Evolutionary conservation across 176 grass and related monocot genomes (phyloP).

Genomic region (Oryza rufipogon): DNA sequence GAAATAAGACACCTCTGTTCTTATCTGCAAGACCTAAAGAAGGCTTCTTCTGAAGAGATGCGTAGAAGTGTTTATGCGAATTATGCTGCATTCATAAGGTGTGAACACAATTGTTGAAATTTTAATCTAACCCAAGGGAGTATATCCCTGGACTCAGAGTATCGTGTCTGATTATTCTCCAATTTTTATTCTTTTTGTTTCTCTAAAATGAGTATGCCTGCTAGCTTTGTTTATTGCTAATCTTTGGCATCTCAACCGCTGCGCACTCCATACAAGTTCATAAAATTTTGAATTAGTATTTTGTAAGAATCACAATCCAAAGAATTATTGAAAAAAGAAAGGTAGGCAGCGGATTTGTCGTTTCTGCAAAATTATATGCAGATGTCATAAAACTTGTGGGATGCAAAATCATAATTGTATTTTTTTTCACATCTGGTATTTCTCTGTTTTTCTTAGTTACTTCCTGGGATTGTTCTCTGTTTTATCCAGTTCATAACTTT

Average conservation of each 20-base stretch:
- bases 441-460: neutral
- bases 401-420: neutral
- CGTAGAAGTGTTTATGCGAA: conserved; percentile 82
- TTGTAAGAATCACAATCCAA: conserved; percentile 9
- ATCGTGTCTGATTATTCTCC: neutral
- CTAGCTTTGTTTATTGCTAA: neutral
- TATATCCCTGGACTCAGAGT: neutral
- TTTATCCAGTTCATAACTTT: conserved; percentile 22
- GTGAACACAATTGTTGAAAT: neutral
- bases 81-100: conserved; percentile 82
- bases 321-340: neutral
- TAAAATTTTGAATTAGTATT: neutral
- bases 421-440: neutral
- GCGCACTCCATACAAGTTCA: neutral
- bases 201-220: neutral
- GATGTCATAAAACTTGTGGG: conserved; percentile 9
- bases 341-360: neutral
- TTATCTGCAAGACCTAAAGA: conserved; percentile 97
- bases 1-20: conserved; percentile 86
- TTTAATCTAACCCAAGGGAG: neutral
- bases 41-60: conserved; percentile 99
- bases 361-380: neutral
- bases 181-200: neutral
- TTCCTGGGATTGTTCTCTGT: neutral
- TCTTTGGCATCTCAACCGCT: conserved; percentile 7